Evolutionary conservation across 2,329 filamentous ascomycete species (phyloP).

Genomic region (Tolypocladium ovalisporum): DNA sequence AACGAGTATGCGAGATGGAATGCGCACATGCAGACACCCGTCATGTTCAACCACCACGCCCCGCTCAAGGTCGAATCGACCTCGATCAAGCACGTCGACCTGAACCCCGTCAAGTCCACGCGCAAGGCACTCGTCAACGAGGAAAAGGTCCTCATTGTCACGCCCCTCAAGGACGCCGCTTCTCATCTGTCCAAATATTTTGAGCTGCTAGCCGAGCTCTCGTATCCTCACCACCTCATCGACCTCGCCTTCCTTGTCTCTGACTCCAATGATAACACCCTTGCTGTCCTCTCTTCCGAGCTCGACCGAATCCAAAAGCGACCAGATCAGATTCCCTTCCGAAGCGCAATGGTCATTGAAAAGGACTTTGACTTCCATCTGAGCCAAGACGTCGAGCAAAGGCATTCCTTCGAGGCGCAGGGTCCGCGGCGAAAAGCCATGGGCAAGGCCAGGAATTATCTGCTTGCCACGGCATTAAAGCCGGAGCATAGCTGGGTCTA

Average conservation of each 20-base stretch:
- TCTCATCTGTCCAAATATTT: conserved; percentile 81
- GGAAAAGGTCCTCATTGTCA: conserved; percentile 84
- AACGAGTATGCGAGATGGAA: conserved; percentile 91
- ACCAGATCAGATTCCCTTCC: conserved; percentile 71
- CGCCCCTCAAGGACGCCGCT: conserved; percentile 83
- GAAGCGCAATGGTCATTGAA: conserved; percentile 72
- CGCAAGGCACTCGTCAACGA: conserved; percentile 66
- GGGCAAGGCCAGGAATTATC: conserved; percentile 83
- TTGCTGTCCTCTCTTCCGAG: conserved; percentile 76
- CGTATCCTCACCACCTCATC: conserved; percentile 91
- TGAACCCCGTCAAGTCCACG: conserved; percentile 78
- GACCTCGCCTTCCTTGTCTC: conserved; percentile 95
- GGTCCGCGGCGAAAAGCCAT: conserved; percentile 84
- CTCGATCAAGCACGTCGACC: conserved; percentile 68
- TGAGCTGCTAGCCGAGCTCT: conserved; percentile 78
- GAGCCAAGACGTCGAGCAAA: conserved; percentile 70
- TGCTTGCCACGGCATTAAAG: conserved; percentile 74
- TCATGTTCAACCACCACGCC: conserved; percentile 92
- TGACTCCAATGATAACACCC: conserved; percentile 98
- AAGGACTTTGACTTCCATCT: conserved; percentile 77
- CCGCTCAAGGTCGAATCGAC: conserved; percentile 74
- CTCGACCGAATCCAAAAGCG: conserved; percentile 79
- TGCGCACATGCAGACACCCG: conserved; percentile 78
- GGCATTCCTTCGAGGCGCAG: conserved; percentile 80
- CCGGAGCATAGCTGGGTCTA: conserved; percentile 97